Percentiles rank a stretch among this genome's conserved stretches.
These are phyloP conservation scores for Sporothrix humicola DNA, from an alignment of 2,329 filamentous ascomycete species.

Conservation along the genomic window DNA sequence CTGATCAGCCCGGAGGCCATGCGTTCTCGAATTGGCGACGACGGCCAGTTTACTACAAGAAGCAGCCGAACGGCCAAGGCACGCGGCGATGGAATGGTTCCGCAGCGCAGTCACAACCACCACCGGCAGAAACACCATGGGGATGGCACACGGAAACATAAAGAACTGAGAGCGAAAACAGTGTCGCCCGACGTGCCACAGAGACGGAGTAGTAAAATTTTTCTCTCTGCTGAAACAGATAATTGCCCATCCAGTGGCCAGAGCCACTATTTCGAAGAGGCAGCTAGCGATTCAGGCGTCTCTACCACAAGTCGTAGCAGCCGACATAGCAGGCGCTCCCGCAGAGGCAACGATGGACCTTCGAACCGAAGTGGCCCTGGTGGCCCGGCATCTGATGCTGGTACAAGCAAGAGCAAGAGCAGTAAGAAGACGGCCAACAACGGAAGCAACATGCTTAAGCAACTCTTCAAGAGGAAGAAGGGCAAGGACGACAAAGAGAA, in stretches of 20 bases:
- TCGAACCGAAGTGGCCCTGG: slow-evolving; percentile 37
- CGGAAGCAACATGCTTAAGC: slow-evolving; percentile 60
- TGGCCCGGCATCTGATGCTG: slow-evolving; percentile 36
- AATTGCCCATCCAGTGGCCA: slow-evolving; percentile 46
- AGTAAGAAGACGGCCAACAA: slow-evolving; percentile 44
- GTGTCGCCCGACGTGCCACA: slow-evolving; percentile 37
- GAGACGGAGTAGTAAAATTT: slow-evolving; percentile 44
- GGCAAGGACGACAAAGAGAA: slow-evolving; percentile 50
- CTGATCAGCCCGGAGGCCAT: slow-evolving; percentile 63
- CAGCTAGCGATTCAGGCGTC: slow-evolving; percentile 43
- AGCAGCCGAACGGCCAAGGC: slow-evolving; percentile 43
- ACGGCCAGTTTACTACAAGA: slow-evolving; percentile 42
- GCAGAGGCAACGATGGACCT: slow-evolving; percentile 47
- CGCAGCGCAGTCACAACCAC: slow-evolving; percentile 39
- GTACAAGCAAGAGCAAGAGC: slow-evolving; percentile 43
- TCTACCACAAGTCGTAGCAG: slow-evolving; percentile 7
- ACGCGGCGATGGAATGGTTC: slow-evolving; percentile 38
- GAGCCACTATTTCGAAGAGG: slow-evolving; percentile 35
- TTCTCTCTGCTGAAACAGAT: slow-evolving; percentile 40
- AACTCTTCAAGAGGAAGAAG: slow-evolving; percentile 63
- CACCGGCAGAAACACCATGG: slow-evolving; percentile 35
- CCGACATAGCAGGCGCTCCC: slow-evolving; percentile 42
- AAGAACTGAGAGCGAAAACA: background rate
- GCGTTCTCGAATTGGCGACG: slow-evolving; percentile 49
- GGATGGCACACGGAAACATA: slow-evolving; percentile 34